Evolutionary conservation across 805 yeast species (phyloP).

Genomic region (Pichia gijzeniarum): DNA sequence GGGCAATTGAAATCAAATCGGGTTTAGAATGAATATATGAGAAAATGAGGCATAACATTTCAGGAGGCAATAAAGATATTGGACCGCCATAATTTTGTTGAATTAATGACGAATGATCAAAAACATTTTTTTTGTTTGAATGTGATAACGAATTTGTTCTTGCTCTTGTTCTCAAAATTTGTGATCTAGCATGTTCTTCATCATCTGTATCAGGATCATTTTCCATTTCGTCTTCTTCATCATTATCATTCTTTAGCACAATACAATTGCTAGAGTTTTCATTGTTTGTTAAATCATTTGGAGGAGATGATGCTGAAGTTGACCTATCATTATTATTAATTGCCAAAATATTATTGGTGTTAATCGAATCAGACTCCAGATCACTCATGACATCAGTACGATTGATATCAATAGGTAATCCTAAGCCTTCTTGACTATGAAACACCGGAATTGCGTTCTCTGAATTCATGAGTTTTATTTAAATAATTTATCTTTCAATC

Average conservation of each 20-base stretch:
- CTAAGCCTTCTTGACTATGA: background rate
- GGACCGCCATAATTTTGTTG: slow-evolving; percentile 20
- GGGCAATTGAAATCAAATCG: slow-evolving; percentile 54
- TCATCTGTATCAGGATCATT: slow-evolving; percentile 30
- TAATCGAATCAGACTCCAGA: background rate
- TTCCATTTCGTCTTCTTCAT: slow-evolving; percentile 21
- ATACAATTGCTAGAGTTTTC: too few relatives aligned
- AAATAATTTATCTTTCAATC: too few relatives aligned
- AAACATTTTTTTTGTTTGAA: background rate
- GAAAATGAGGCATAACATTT: slow-evolving; percentile 58
- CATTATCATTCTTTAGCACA: background rate
- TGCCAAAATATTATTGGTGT: background rate
- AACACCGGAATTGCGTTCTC: background rate
- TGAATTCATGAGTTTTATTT: background rate
- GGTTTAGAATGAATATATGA: slow-evolving; percentile 54
- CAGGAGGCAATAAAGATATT: slow-evolving; percentile 47
- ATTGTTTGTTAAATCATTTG: background rate
- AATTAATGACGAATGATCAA: background rate
- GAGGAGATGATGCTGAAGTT: background rate
- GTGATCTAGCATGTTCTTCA: slow-evolving; percentile 27
- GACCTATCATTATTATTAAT: background rate
- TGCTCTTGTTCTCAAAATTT: slow-evolving; percentile 24
- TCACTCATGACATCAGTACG: background rate
- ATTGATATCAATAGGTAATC: background rate
- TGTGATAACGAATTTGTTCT: slow-evolving; percentile 6